Evolutionary conservation across 2,329 filamentous ascomycete genomes (phyloP), one percentile per base, ranked within the genome.

Genomic region (Celoporthe dispersa): DNA sequence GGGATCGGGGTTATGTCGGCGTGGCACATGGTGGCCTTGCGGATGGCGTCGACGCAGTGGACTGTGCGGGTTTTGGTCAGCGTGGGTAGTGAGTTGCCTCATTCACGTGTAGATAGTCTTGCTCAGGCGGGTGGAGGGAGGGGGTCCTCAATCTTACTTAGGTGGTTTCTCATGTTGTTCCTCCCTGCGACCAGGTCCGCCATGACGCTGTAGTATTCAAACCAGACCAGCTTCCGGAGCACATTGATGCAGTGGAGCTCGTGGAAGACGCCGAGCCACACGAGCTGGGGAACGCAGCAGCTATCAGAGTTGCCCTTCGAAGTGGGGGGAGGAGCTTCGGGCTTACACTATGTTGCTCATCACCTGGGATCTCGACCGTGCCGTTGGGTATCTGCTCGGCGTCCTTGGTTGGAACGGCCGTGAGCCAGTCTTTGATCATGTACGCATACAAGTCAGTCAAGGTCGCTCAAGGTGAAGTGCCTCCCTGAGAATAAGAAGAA

Each of bases 211-310:
- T 68, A 68, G 44, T 68, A 68, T 3, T 68, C 66, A 33, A 68
- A 68, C 66, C 66, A 68, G n/a, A 68, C 37, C 28, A 68, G 66
- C 44, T 68, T 68, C 22, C 66, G 66, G 6, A 68, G 66, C 31
- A 68, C 33, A 44, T 68, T 68, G 66, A 61, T 48, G 41, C 66
- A 68, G 44, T 68, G 66, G 11, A 68, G 66, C 66, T 68, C 66
- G 33, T 68, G 66, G 59, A 68, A 68, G 66, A 68, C 66, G 35
- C 66, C 66, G 44, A 68, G 66, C 66, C 66, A 68, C 31, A 68
- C 66, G 33, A 68, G n/a, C 62, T 64, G 39, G 12, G 39, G 28
- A 5, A 1, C 5, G 11, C 53, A 57, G 6, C 57, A 33, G 2
- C 44, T 37, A 33, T 60, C 57, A 37, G 31, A 8, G 37, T 33